Percentiles rank a stretch among this genome's conserved stretches.
These are phyloP conservation scores for Elsinoe batatas DNA, from an alignment of 2,329 filamentous ascomycete genomes.

Conservation along the genomic window DNA sequence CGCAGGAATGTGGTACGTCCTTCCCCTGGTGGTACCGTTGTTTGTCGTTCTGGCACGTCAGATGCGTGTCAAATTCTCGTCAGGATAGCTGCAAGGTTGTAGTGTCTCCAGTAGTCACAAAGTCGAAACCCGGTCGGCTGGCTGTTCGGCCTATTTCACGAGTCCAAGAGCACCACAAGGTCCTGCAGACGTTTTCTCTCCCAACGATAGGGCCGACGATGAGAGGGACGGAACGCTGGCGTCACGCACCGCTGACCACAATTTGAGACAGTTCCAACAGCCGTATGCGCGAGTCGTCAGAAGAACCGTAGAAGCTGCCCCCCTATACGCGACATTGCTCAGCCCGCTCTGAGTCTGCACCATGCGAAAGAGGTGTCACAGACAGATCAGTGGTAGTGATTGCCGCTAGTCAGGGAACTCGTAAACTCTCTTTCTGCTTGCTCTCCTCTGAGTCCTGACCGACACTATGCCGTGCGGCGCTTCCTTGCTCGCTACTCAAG, in stretches of 20 bases:
- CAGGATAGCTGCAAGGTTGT: background rate
- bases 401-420: slow-evolving; percentile 5
- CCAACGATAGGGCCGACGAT: slow-evolving; percentile 6
- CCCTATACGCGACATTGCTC: slow-evolving; percentile 6
- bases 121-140: background rate
- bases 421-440: background rate
- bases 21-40: slow-evolving; percentile 1
- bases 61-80: background rate
- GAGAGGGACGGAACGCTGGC: slow-evolving; percentile 10
- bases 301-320: slow-evolving; percentile 7
- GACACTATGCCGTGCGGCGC: background rate
- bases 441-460: background rate
- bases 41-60: background rate
- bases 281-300: slow-evolving; percentile 9
- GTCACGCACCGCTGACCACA: slow-evolving; percentile 5
- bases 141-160: too few species aligned
- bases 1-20: slow-evolving; percentile 9
- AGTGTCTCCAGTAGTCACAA: background rate
- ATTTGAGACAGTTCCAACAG: slow-evolving; percentile 7
- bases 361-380: background rate
- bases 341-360: background rate
- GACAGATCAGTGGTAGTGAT: slow-evolving; percentile 4
- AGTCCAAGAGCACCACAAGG: too few species aligned
- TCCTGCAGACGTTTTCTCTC: background rate
- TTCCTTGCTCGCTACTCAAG: background rate